Conservation (phyloP, 176 grass and related monocot genomes). For the Oryza rufipogon region DNA sequence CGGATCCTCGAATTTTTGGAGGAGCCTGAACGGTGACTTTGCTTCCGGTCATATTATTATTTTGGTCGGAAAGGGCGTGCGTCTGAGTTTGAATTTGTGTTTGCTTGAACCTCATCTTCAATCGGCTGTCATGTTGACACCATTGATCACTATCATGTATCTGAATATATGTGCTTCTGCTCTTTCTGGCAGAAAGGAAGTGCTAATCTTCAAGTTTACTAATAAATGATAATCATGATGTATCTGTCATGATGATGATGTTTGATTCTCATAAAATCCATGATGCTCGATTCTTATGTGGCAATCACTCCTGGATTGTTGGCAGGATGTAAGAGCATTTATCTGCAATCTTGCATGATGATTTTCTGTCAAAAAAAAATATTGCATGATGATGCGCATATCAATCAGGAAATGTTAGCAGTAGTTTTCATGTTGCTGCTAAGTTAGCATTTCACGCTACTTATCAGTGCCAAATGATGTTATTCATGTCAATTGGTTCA, state of each 20-base stretch:
- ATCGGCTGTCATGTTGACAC: slow-evolving; percentile 35
- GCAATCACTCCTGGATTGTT: slow-evolving; percentile 3
- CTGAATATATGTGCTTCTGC: slow-evolving; percentile 41
- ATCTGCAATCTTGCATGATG: neutral
- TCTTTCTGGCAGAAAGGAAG: slow-evolving; percentile 34
- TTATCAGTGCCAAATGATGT: neutral
- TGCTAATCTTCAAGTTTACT: slow-evolving; percentile 38
- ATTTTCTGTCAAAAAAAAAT: neutral
- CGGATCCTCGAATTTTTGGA: slow-evolving; percentile 65
- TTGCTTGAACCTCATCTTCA: slow-evolving; percentile 46
- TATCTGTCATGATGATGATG: neutral
- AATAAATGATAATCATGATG: no score
- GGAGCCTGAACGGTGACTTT: slow-evolving; percentile 46
- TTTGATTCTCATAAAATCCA: neutral
- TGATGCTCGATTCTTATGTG: neutral
- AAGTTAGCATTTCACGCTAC: neutral
- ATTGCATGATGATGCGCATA: neutral
- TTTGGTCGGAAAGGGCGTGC: slow-evolving; percentile 54
- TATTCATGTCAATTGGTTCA: neutral
- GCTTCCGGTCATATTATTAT: slow-evolving; percentile 69
- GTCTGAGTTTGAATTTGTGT: slow-evolving; percentile 33
- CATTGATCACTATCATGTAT: slow-evolving; percentile 49
- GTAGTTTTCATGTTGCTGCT: neutral
- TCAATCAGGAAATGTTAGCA: neutral
- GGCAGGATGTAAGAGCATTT: neutral